Evolutionary conservation across 78 protist genomes (phyloP), one percentile per base, ranked within the genome.

Genomic region (Dictyostelium brefeldianum): DNA sequence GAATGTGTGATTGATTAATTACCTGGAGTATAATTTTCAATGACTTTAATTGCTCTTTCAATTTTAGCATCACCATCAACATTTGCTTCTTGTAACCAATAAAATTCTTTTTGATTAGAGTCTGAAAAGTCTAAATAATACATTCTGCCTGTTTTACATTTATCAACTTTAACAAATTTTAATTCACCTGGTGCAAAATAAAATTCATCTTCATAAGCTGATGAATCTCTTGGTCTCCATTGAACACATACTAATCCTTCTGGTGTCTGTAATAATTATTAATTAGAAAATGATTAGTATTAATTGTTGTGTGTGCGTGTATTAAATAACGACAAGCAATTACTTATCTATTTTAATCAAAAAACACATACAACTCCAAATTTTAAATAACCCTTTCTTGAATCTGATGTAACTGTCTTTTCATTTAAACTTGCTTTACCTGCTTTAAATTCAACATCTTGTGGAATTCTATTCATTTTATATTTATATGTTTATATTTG

Each of bases 161-260:
- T 29, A 2, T 57, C 46, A 0, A 74, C 83, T 36, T 85, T 85
- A 15, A 65, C 54, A 71, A 85, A 85, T 20, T 57, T 25, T 27
- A 75, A 59, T 47, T 85, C 92, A 59, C 92, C 92, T 75, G 92
- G 92, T 46, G 70, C 92, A 43, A 75, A 85, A 75, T 59, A 74
- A 36, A 27, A 85, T 20, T 82, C 92, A 59, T 85, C 83, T 57
- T 85, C 92, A 43, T 25, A 27, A 27, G 47, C 92, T 20, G 48
- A 56, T 54, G 53, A 43, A 22, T 85, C 92, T 74, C 92, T 73
- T 41, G 59, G 46, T 43, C 70, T 65, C 92, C 92, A 85, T 74
- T 53, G 74, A 25, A 74, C 92, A 57, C 65, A 41, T 41, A 78
- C 75, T 27, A 85, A 74, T 12, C 80, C 83, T 36, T 85, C 92